Evolutionary conservation across 495 filamentous ascomycete genomes (phyloP).

Genomic region (Penicillium turbatum): DNA sequence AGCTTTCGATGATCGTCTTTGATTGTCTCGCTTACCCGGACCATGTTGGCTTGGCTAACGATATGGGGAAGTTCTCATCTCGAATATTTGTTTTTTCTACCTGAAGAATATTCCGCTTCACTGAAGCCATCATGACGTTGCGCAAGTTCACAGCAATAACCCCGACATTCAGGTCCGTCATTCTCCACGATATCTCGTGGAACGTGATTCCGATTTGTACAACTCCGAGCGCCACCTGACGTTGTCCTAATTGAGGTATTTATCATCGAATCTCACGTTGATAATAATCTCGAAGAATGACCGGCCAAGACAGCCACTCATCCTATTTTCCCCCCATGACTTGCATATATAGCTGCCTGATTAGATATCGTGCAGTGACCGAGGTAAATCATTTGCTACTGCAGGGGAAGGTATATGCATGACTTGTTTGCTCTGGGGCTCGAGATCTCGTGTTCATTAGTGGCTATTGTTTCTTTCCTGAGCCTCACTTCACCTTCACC

Average conservation of each 20-base stretch:
- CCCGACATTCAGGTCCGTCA: background rate
- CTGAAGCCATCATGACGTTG: slow-evolving; percentile 5
- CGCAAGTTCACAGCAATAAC: background rate
- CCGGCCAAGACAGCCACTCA: background rate
- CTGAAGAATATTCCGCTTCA: background rate
- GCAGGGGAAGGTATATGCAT: background rate
- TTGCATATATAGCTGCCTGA: background rate
- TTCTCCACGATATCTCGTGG: background rate
- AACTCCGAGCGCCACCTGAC: background rate
- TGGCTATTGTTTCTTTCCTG: background rate
- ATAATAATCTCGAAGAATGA: background rate
- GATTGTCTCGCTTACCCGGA: slow-evolving; percentile 22
- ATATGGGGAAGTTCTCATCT: background rate
- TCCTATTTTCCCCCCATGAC: background rate
- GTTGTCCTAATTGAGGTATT: background rate
- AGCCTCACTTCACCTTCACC: background rate
- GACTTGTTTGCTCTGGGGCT: background rate
- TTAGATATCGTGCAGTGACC: background rate
- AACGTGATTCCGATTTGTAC: slow-evolving; percentile 2
- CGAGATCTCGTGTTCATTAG: background rate
- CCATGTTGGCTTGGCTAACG: slow-evolving; percentile 6
- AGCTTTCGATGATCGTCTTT: slow-evolving; percentile 56
- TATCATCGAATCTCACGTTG: background rate
- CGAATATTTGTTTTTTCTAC: background rate
- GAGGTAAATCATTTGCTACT: background rate